phyloP scores from a whole-genome alignment of 345 rosid species.

The Linum trigynum region DNA sequence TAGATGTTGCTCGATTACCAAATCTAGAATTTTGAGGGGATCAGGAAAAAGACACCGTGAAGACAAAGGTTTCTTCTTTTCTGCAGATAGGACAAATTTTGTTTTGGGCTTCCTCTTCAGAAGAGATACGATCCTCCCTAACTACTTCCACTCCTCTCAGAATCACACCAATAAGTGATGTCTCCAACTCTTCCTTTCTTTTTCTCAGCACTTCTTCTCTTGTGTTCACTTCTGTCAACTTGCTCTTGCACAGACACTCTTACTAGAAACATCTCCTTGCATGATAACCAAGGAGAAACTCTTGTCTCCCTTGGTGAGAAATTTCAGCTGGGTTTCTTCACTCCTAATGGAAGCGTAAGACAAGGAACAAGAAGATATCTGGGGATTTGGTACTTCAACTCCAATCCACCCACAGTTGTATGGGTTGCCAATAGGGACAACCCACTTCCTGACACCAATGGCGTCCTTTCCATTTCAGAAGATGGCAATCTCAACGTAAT shows the following conservation, averaged over 20 bases:
- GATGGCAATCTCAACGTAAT: slow-evolving; percentile 46
- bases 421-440: slow-evolving; percentile 68
- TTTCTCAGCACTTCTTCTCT: background rate
- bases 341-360: slow-evolving; percentile 28
- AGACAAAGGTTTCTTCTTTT: no score
- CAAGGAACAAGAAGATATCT: slow-evolving; percentile 26
- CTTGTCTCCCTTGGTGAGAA: slow-evolving; percentile 22
- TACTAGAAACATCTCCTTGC: background rate
- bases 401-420: slow-evolving; percentile 23
- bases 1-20: no score
- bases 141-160: no score
- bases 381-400: slow-evolving; percentile 55
- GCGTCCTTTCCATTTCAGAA: slow-evolving; percentile 31
- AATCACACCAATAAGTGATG: background rate
- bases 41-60: no score
- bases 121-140: no score
- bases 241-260: slow-evolving; percentile 16
- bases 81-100: no score
- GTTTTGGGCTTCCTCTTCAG: no score
- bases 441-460: slow-evolving; percentile 36
- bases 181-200: no score
- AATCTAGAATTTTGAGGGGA: no score
- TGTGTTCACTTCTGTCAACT: background rate
- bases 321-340: slow-evolving; percentile 59
- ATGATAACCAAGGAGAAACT: slow-evolving; percentile 22